Base-by-base conservation (phyloP, 108 stramenopile species). In the Nitzschia putrida region DNA sequence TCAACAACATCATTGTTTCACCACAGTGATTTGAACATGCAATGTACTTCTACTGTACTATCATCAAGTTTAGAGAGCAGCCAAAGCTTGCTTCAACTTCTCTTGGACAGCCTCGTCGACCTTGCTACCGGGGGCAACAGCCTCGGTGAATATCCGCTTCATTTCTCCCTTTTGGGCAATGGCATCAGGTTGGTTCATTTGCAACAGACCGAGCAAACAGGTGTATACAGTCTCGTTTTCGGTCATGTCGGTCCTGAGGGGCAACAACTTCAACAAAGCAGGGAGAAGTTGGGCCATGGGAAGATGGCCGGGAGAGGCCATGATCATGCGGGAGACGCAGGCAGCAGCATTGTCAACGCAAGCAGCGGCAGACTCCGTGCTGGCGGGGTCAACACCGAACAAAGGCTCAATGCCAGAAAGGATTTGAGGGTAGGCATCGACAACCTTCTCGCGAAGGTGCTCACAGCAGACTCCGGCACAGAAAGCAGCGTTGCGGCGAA, bases 151-250 rank as follows among this genome's bases (percentile, higher is more conserved):
- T 34, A 95, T 81, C 66, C 90, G 72, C 39, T 59, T 56, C 41
- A 93, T 43, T 51, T 93, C 91, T 16, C 68, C 75, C 72, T 85
- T 91, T 20, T 61, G 50, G 20, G 84, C 82, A 18, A 86, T n/a
- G 16, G 84, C 74, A 63, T 88, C 93, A 42, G 93, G 86, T 49
- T 91, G 90, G 44, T 90, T 85, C 86, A 84, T 81, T 71, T 93
- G 82, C 29, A 97, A 54, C 69, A 98, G 79, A 38, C 94, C 92
- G 37, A 92, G 72, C 40, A 98, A 65, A 72, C 95, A 96, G 39
- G 76, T 90, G 90, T 97, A 98, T 3, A 97, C 93, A 13, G 95
- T 91, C 75, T 94, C 92, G 69, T 97, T 96, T 80, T 98, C 98
- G 25, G 91, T 89, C 88, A 88, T 91, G 73, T 98, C 98, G 44